Percentiles rank a stretch among this genome's conserved stretches.
Evolutionary conservation across 2,329 filamentous ascomycete genomes (phyloP).

Genomic region (Alternaria ethzedia): DNA sequence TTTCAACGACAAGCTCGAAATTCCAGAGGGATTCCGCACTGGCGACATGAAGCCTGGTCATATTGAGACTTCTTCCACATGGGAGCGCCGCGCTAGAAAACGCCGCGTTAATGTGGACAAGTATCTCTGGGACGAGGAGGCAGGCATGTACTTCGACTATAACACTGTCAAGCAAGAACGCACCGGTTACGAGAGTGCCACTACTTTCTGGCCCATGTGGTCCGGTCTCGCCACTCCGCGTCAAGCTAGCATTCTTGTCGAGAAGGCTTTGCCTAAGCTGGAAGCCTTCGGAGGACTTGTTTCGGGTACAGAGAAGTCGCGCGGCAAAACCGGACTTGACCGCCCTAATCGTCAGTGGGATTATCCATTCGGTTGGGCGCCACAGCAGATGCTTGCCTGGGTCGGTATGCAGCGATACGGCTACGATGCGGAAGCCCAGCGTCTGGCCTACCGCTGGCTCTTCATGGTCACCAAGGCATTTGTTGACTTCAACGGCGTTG

Average conservation of each 20-base stretch:
- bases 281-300: conserved; percentile 87
- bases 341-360: conserved; percentile 98
- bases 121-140: conserved; percentile 89
- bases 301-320: conserved; percentile 87
- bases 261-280: conserved; percentile 81
- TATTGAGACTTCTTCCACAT: conserved; percentile 80
- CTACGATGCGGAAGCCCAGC: conserved; percentile 86
- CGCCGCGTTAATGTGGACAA: conserved; percentile 88
- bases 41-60: conserved; percentile 69
- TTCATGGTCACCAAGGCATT: conserved; percentile 99
- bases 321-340: conserved; percentile 78
- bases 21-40: conserved; percentile 82
- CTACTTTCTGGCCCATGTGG: conserved; percentile 98
- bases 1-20: conserved; percentile 81
- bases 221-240: conserved; percentile 84
- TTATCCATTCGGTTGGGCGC: conserved; percentile 97
- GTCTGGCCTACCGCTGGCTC: conserved; percentile 93
- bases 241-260: conserved; percentile 84
- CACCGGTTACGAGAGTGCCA: conserved; percentile 85
- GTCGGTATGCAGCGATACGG: conserved; percentile 89
- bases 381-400: conserved; percentile 98
- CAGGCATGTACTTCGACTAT: conserved; percentile 98
- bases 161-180: conserved; percentile 82
- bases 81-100: conserved; percentile 87
- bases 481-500: conserved; percentile 96